Evolutionary conservation across 2,329 filamentous ascomycete species (phyloP).

Genomic region (Thelonectria blattea): DNA sequence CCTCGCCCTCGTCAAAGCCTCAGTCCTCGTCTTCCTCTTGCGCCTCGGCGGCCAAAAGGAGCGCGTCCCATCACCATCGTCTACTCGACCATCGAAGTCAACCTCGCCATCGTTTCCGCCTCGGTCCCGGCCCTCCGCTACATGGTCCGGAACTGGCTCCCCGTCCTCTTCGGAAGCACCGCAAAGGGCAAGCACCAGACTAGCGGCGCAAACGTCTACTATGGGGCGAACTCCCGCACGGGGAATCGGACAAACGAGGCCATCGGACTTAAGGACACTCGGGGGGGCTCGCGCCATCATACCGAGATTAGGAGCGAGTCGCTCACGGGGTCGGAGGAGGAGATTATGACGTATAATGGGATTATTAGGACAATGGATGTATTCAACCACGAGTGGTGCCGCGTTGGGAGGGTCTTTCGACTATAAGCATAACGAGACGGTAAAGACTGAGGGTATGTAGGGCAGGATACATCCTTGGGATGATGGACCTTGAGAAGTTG

Average conservation of each 20-base stretch:
- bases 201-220: conserved; percentile 13
- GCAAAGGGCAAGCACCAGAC: conserved; percentile 19
- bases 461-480: no score
- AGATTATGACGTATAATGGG: conserved; percentile 47
- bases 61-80: conserved; percentile 42
- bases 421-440: not conserved
- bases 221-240: conserved; percentile 19
- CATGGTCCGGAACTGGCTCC: conserved; percentile 41
- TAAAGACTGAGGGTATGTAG: not conserved
- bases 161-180: conserved; percentile 36
- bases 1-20: conserved; percentile 52
- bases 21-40: conserved; percentile 50
- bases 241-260: conserved; percentile 15
- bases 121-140: conserved; percentile 45
- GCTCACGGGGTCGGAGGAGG: conserved; percentile 44
- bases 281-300: conserved; percentile 22
- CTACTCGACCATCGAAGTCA: conserved; percentile 43
- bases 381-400: not conserved
- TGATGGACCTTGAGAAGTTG: no score
- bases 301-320: conserved; percentile 44
- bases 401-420: not conserved
- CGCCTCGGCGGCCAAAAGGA: conserved; percentile 46
- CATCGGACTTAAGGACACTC: conserved; percentile 35
- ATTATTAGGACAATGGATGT: conserved; percentile 35
- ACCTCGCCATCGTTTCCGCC: conserved; percentile 46